These are phyloP conservation scores for Rhodotorula sp. DNA, from an alignment of 1,284 basidiomycete species.

Conservation along the genomic window DNA sequence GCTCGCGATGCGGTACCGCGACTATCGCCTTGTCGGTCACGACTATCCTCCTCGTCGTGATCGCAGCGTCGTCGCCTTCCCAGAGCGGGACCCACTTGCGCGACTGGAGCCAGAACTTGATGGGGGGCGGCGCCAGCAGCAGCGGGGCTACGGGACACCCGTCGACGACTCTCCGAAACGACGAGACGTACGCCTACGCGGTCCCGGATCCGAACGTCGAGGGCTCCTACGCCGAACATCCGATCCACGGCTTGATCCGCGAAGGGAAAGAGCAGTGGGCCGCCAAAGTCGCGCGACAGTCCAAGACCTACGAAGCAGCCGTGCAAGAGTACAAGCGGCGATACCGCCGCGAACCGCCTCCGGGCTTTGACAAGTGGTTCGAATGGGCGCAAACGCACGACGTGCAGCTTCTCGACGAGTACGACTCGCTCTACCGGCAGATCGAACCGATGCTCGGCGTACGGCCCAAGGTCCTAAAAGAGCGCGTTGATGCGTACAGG, in stretches of 20 bases:
- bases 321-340: constrained; percentile 40
- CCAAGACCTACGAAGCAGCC: constrained; percentile 30
- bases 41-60: too few species aligned
- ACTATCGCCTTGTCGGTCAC: neutral
- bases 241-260: constrained; percentile 30
- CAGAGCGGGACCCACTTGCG: neutral
- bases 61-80: too few species aligned
- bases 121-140: neutral
- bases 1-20: neutral
- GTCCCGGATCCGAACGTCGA: neutral
- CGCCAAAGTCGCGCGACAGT: constrained; percentile 27
- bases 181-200: neutral
- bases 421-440: constrained; percentile 39
- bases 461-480: constrained; percentile 22
- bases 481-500: constrained; percentile 20
- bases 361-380: constrained; percentile 40
- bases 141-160: neutral
- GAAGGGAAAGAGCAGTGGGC: constrained; percentile 25
- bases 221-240: constrained; percentile 26
- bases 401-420: constrained; percentile 43
- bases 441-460: constrained; percentile 36
- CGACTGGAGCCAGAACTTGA: neutral
- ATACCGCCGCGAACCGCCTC: constrained; percentile 35
- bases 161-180: neutral
- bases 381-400: constrained; percentile 31